Conservation (phyloP, 2,329 filamentous ascomycete species). For the Stachybotrys chlorohalonatus region DNA sequence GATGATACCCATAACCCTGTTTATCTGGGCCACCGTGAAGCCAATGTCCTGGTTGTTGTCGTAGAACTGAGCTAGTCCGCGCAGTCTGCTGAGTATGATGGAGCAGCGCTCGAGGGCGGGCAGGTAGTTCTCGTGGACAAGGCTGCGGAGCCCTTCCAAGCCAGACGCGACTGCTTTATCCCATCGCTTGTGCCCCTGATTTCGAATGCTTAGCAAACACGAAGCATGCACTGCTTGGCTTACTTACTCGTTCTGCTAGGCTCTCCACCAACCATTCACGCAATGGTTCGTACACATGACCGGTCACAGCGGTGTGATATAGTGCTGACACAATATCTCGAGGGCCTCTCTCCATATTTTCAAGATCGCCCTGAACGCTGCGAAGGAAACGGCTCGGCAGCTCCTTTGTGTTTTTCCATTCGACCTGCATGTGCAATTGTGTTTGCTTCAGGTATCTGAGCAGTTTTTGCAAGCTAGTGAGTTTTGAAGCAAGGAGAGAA, state of each 20-base stretch:
- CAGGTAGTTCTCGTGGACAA: conserved; percentile 81
- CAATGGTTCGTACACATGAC: conserved; percentile 65
- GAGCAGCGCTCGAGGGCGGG: conserved; percentile 78
- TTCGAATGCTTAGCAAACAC: conserved; percentile 7
- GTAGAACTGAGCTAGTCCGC: conserved; percentile 76
- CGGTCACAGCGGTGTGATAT: conserved; percentile 78
- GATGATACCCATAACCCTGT: conserved; percentile 58
- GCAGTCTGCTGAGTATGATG: conserved; percentile 72
- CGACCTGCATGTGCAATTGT: conserved; percentile 66
- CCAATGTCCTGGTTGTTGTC: conserved; percentile 57
- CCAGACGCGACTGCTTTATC: conserved; percentile 76
- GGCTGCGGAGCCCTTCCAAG: conserved; percentile 64
- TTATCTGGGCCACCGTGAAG: conserved; percentile 54
- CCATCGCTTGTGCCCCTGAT: conserved; percentile 85
- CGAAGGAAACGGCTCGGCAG: conserved; percentile 70
- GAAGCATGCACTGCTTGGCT: not conserved
- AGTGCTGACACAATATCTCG: conserved; percentile 62
- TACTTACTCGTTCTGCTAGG: conserved; percentile 63
- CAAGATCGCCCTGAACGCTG: conserved; percentile 67
- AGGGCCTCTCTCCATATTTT: conserved; percentile 47
- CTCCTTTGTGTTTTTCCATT: conserved; percentile 77
- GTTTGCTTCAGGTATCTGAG: conserved; percentile 78
- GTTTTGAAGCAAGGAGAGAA: conserved; percentile 75
- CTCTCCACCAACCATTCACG: conserved; percentile 86
- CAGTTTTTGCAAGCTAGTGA: conserved; percentile 79